phyloP scores from a whole-genome alignment of 2,329 filamentous ascomycete genomes.

The Orbilia blumenaviensis region DNA sequence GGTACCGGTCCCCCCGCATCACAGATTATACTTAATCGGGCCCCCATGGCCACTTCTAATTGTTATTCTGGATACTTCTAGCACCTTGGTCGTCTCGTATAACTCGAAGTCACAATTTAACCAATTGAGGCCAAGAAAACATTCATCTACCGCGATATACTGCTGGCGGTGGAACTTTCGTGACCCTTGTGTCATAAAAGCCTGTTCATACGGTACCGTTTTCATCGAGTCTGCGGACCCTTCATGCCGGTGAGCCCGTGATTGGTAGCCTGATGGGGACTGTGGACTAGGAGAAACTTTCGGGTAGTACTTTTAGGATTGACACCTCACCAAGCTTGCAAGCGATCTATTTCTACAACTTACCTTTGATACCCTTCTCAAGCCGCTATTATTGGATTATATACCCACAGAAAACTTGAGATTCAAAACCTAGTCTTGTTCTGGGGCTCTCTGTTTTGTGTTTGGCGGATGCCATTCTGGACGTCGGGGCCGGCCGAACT shows the following conservation, averaged over 20 bases:
- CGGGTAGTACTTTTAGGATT: neutral
- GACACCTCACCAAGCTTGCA: conserved; percentile 29
- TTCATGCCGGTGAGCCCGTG: neutral
- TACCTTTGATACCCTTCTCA: neutral
- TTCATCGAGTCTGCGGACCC: neutral
- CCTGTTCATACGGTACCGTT: neutral
- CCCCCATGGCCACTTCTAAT: neutral
- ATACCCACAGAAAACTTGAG: neutral
- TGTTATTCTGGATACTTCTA: neutral
- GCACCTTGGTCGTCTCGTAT: neutral
- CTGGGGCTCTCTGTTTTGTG: neutral
- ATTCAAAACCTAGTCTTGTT: too few species aligned
- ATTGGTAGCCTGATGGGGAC: neutral
- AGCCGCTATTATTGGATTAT: neutral
- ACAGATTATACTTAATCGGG: too few species aligned
- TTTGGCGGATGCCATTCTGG: neutral
- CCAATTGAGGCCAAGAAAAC: neutral
- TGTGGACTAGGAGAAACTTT: neutral
- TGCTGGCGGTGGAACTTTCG: conserved; percentile 6
- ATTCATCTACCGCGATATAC: neutral
- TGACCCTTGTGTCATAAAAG: conserved; percentile 1
- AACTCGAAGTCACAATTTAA: neutral
- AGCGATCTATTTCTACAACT: neutral
- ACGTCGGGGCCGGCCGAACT: neutral
- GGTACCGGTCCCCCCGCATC: too few species aligned